Conservation (phyloP, 495 filamentous ascomycete species). For the Evansstolkia leycettana region DNA sequence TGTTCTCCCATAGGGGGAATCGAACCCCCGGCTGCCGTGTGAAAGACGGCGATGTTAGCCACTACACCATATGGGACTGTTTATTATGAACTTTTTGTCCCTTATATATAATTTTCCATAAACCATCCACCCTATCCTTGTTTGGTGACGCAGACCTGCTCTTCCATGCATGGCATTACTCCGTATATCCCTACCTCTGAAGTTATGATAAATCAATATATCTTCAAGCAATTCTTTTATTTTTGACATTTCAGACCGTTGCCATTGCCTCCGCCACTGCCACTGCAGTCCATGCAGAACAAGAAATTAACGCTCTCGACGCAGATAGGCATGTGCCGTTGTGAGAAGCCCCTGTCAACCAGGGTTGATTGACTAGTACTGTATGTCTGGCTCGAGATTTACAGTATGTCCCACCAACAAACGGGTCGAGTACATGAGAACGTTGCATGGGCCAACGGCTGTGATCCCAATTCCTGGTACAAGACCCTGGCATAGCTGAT, state of each 20-base stretch:
- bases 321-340: constrained; percentile 41
- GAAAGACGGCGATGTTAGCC: constrained; percentile 32
- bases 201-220: too few relatives aligned
- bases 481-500: too few relatives aligned
- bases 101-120: too few relatives aligned
- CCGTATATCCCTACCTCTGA: too few relatives aligned
- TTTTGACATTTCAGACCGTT: constrained; percentile 40
- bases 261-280: constrained; percentile 41
- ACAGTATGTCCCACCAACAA: too few relatives aligned
- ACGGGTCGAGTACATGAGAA: too few relatives aligned
- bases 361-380: constrained; percentile 25
- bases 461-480: too few relatives aligned
- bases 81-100: too few relatives aligned
- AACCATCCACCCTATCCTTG: too few relatives aligned
- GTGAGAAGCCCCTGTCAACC: constrained; percentile 42
- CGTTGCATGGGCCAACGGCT: too few relatives aligned
- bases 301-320: constrained; percentile 43
- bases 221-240: constrained; percentile 48
- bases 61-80: constrained; percentile 31
- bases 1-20: constrained; percentile 30
- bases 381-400: constrained; percentile 21
- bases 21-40: constrained; percentile 30
- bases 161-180: too few relatives aligned
- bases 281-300: constrained; percentile 36
- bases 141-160: too few relatives aligned